Evolutionary conservation across 306 rosid genomes (phyloP), one percentile per base, ranked within the genome.

Genomic region (Lathyrus tuberosus): DNA sequence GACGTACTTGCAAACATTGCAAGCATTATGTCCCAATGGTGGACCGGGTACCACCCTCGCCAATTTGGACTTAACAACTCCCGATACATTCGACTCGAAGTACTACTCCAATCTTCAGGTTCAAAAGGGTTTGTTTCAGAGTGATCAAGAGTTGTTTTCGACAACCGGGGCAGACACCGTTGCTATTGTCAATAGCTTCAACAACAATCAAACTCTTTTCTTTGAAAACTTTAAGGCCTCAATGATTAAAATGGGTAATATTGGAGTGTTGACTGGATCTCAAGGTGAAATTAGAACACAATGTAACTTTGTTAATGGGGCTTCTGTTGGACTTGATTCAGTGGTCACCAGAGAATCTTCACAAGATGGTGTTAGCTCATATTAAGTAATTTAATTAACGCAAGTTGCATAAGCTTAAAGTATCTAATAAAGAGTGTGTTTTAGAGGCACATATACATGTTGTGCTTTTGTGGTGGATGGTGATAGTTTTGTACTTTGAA

Each of bases 181-280:
- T 11, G 8, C 43, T 56, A 72, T 79, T 3, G 84, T 79, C 63
- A 72, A 68, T 13, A 72, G 14, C 40, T 83, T 72, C 49, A 68
- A 17, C 0, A 22, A 7, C 24, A 48, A 76, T 44, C 81, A 79
- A 49, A 28, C 52, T 4, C 68, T 64, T 1, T 83, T 83, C 81
- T 83, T 72, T 47, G 26, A 30, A 7, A 46, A 15, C 14, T 83
- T 83, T 10, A 59, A 31, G 35, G 83, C 47, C 0, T 76, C 86
- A 5, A 83, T 83, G 84, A 79, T 79, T 8, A 83, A 76, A 26
- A 83, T 83, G 85, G 79, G 82, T 2, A 72, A 72, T 17, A 42
- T 76, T 42, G 68, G 72, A 28, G 82, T 81, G n/a, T 15, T 83
- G 17, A 83, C 79, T 0, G 84, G 82, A 1, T 20, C 79, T 3